phyloP scores from a whole-genome alignment of 805 yeast species.

The Brettanomyces nanus region DNA sequence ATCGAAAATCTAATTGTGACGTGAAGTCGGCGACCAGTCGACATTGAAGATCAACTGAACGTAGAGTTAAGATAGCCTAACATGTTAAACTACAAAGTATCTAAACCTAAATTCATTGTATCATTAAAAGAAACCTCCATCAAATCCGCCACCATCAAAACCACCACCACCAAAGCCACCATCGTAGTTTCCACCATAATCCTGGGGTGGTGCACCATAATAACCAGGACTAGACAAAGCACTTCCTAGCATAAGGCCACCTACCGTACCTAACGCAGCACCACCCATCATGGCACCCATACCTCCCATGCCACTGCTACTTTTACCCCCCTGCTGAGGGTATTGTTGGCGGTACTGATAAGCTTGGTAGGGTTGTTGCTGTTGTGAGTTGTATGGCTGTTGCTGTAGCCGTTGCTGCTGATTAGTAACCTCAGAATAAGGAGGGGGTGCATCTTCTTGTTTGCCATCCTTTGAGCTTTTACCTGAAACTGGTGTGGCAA shows the following conservation, averaged over 20 bases:
- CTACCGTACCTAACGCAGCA: slow-evolving; percentile 22
- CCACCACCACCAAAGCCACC: slow-evolving; percentile 5
- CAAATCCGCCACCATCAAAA: slow-evolving; percentile 16
- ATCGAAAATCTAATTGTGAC: no score
- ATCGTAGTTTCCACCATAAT: slow-evolving; percentile 8
- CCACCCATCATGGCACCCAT: slow-evolving; percentile 24
- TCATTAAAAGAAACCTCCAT: slow-evolving; percentile 6
- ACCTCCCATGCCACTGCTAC: slow-evolving; percentile 16
- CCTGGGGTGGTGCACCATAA: slow-evolving; percentile 16
- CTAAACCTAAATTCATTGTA: no score
- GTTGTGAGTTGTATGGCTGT: slow-evolving; percentile 4
- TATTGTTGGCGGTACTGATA: slow-evolving; percentile 2
- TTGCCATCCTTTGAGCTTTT: background rate
- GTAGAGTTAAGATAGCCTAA: no score
- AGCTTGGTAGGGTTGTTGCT: slow-evolving; percentile 9
- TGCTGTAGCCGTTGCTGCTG: slow-evolving; percentile 5
- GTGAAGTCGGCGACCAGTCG: no score
- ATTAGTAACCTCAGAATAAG: background rate
- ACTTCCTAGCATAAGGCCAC: slow-evolving; percentile 1
- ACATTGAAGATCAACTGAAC: no score
- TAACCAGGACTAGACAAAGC: background rate
- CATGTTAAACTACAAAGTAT: no score
- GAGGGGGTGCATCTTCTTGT: background rate
- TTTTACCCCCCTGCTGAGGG: background rate
- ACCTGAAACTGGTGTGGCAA: background rate